A percentile compares a stretch with the other conserved stretches of the same genome.
Conservation (phyloP, 2,329 filamentous ascomycete genomes). For the Cryoendolithus antarcticus region DNA sequence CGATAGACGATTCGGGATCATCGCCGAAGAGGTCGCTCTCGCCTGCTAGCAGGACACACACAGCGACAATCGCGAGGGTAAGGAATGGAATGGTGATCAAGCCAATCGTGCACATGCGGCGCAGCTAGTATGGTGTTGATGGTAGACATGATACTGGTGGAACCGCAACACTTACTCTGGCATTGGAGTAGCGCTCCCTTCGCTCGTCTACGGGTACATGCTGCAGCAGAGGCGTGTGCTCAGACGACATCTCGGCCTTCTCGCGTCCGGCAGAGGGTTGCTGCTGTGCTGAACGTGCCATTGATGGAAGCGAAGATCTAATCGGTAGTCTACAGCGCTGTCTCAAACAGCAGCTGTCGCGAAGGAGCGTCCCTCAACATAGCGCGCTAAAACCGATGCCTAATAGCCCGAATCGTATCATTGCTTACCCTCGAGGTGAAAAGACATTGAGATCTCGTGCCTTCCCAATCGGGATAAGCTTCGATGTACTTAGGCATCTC, state of each 20-base stretch:
- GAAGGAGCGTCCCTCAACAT: too few relatives aligned
- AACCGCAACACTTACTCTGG: constrained; percentile 11
- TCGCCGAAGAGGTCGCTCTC: constrained; percentile 22
- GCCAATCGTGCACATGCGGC: constrained; percentile 54
- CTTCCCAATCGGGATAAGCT: too few relatives aligned
- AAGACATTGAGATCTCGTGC: too few relatives aligned
- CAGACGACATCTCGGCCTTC: constrained; percentile 30
- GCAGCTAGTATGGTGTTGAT: constrained; percentile 26
- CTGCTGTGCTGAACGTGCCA: too few relatives aligned
- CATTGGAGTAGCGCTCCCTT: constrained; percentile 40
- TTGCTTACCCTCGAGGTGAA: too few relatives aligned
- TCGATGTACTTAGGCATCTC: too few relatives aligned
- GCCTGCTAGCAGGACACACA: constrained; percentile 27
- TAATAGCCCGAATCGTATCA: too few relatives aligned
- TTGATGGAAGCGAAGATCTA: too few relatives aligned
- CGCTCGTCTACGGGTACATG: constrained; percentile 45
- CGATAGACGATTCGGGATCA: constrained; percentile 7
- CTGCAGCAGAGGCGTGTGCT: constrained; percentile 56
- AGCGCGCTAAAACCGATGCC: too few relatives aligned
- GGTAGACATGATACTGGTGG: not conserved
- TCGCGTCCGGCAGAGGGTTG: too few relatives aligned
- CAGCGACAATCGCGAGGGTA: constrained; percentile 25
- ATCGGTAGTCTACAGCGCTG: too few relatives aligned
- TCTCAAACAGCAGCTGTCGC: too few relatives aligned
- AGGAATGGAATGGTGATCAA: constrained; percentile 27